Percentiles rank a stretch among this genome's conserved stretches.
phyloP scores from a whole-genome alignment of 2,329 filamentous ascomycete species.

The Fusarium sp. region DNA sequence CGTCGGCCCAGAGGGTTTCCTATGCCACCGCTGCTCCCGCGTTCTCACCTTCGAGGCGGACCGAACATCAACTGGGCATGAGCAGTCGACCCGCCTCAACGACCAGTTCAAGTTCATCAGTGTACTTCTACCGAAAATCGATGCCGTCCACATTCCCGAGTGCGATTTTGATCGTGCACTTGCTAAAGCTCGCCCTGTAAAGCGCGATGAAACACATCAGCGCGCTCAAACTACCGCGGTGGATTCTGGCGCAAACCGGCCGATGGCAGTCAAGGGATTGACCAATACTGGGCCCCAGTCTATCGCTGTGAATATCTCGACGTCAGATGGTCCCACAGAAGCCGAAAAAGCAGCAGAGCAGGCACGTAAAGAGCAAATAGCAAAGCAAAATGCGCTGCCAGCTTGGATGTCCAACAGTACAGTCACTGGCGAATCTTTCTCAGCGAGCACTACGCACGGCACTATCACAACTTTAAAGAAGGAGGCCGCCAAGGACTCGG shows the following conservation, averaged over 20 bases:
- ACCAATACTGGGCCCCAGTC: conserved; percentile 72
- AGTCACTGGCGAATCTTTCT: conserved; percentile 70
- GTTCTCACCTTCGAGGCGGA: conserved; percentile 72
- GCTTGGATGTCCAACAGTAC: conserved; percentile 77
- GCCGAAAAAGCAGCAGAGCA: conserved; percentile 72
- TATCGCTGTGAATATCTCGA: conserved; percentile 75
- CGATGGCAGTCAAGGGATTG: conserved; percentile 75
- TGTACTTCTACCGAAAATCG: conserved; percentile 78
- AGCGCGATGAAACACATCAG: conserved; percentile 73
- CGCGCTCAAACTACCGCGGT: conserved; percentile 67
- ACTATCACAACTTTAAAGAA: conserved; percentile 45
- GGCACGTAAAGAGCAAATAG: conserved; percentile 70
- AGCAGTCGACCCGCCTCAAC: conserved; percentile 78
- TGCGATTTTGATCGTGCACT: conserved; percentile 78
- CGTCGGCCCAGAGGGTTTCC: conserved; percentile 74
- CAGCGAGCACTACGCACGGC: conserved; percentile 43
- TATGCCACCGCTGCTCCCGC: conserved; percentile 80
- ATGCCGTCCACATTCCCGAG: conserved; percentile 76
- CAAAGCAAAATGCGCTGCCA: conserved; percentile 74
- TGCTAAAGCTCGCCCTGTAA: conserved; percentile 68
- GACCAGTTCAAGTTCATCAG: conserved; percentile 82
- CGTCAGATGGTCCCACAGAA: conserved; percentile 70
- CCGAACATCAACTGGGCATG: conserved; percentile 73
- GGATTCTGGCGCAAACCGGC: conserved; percentile 61
- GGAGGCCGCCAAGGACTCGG: conserved; percentile 58